phyloP scores from a whole-genome alignment of 2,329 filamentous ascomycete species.

The Aspergillus sp. region DNA sequence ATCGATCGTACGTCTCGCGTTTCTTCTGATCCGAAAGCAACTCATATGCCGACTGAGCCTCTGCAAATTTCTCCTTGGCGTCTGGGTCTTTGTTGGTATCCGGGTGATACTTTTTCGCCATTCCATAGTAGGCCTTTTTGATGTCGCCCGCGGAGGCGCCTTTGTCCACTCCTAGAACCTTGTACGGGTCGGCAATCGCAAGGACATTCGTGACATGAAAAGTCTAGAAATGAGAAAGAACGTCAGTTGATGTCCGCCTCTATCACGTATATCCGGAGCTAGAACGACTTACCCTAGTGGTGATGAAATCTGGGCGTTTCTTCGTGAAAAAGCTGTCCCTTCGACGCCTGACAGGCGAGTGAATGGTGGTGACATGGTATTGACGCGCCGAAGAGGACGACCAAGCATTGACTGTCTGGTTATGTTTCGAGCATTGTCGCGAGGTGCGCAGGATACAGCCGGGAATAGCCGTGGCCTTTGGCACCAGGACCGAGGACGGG shows the following conservation, averaged over 20 bases:
- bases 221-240: slow-evolving; percentile 30
- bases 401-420: slow-evolving; percentile 31
- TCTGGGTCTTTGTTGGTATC: slow-evolving; percentile 94
- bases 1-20: slow-evolving; percentile 88
- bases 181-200: slow-evolving; percentile 83
- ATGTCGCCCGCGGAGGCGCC: slow-evolving; percentile 83
- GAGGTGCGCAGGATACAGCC: slow-evolving; percentile 48
- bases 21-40: slow-evolving; percentile 91
- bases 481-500: slow-evolving; percentile 44
- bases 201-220: slow-evolving; percentile 58
- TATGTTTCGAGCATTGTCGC: slow-evolving; percentile 44
- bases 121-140: slow-evolving; percentile 97
- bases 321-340: slow-evolving; percentile 31
- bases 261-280: background rate
- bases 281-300: slow-evolving; percentile 36
- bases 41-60: slow-evolving; percentile 93
- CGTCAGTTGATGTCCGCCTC: slow-evolving; percentile 12
- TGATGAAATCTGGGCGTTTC: slow-evolving; percentile 30
- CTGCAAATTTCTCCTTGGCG: slow-evolving; percentile 94
- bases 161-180: slow-evolving; percentile 81
- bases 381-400: slow-evolving; percentile 41
- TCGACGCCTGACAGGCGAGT: slow-evolving; percentile 32
- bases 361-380: slow-evolving; percentile 39
- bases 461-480: slow-evolving; percentile 48
- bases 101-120: slow-evolving; percentile 97